These are phyloP conservation scores for Xylaria scruposa DNA, from an alignment of 495 filamentous ascomycete genomes.

Conservation along the genomic window DNA sequence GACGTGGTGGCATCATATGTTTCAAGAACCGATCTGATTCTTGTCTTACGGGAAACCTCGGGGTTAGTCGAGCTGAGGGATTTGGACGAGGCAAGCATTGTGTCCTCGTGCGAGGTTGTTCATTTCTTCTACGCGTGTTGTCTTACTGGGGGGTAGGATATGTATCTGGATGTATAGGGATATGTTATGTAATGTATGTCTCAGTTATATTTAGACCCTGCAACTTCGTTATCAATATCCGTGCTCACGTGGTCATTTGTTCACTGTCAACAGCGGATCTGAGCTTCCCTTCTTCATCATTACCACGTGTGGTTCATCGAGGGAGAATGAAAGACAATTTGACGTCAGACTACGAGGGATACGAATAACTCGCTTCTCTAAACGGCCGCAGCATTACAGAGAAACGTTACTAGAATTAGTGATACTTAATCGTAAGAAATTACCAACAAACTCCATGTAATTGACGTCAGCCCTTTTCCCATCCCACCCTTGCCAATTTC, in stretches of 20 bases:
- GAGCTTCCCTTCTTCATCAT: background rate
- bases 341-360: background rate
- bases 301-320: background rate
- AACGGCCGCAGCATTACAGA: too few species aligned
- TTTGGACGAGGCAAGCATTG: background rate
- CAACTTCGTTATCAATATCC: background rate
- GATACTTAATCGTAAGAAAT: background rate
- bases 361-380: background rate
- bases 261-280: background rate
- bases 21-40: background rate
- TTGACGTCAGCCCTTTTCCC: background rate
- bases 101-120: background rate
- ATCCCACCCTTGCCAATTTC: background rate
- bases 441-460: background rate
- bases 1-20: constrained; percentile 2
- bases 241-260: background rate
- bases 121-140: background rate
- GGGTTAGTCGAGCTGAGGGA: background rate
- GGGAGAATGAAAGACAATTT: background rate
- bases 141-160: background rate
- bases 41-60: background rate
- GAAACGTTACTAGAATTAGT: background rate
- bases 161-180: background rate
- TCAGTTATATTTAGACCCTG: background rate
- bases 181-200: background rate